Evolutionary conservation across 192 early-diverging fungal genomes (phyloP).

Genomic region (Funneliformis mosseae): DNA sequence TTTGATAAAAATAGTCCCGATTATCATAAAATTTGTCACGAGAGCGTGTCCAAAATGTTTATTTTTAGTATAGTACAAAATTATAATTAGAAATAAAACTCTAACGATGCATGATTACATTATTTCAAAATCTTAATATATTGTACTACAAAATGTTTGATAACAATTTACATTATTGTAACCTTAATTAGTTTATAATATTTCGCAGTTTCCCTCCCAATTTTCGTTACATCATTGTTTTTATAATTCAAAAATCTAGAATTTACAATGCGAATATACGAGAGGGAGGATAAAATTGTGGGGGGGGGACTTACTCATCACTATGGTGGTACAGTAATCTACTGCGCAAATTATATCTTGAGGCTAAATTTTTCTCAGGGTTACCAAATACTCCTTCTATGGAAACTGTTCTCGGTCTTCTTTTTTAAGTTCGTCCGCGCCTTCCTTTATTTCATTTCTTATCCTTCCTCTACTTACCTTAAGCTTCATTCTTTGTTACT

Average conservation of each 20-base stretch:
- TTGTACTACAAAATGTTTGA: not conserved
- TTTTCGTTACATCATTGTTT: not conserved
- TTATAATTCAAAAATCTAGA: too few relatives aligned
- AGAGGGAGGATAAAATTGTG: not conserved
- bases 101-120: too few relatives aligned
- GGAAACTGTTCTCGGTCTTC: slow-evolving; percentile 18
- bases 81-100: too few relatives aligned
- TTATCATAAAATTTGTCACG: not conserved
- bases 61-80: too few relatives aligned
- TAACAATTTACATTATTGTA: not conserved
- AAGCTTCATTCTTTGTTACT: slow-evolving; percentile 14
- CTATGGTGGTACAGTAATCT: not conserved
- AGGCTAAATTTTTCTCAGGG: slow-evolving; percentile 27
- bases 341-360: slow-evolving; percentile 12
- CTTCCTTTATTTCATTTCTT: not conserved
- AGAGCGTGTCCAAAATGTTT: not conserved
- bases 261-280: too few relatives aligned
- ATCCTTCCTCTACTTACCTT: slow-evolving; percentile 1
- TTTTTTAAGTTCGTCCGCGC: slow-evolving; percentile 2
- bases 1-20: too few relatives aligned
- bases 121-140: not conserved
- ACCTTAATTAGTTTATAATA: not conserved
- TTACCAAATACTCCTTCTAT: slow-evolving; percentile 9
- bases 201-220: not conserved
- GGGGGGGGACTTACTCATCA: not conserved